Conservation (phyloP, 306 rosid genomes). For the Crotalaria pallida region DNA sequence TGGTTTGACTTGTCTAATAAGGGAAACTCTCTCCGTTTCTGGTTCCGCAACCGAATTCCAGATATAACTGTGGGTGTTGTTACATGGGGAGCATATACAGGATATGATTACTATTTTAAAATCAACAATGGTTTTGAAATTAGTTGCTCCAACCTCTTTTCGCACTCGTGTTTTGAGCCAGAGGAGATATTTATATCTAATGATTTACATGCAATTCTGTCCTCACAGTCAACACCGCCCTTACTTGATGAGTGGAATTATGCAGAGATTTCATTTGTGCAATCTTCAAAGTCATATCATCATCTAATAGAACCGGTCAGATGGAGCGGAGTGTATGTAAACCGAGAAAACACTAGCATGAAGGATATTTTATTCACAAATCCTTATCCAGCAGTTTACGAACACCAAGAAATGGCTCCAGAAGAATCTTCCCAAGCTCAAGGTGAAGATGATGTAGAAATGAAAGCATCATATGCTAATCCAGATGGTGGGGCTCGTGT, state of each 20-base stretch:
- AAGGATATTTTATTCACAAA: neutral
- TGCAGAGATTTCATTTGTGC: neutral
- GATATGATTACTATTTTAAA: no score
- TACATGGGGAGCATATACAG: no score
- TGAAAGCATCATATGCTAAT: constrained; percentile 11
- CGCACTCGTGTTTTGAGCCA: neutral
- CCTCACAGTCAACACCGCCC: no score
- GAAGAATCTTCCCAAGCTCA: neutral
- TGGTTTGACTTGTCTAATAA: neutral
- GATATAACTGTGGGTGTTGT: neutral
- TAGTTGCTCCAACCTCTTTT: neutral
- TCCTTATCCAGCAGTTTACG: neutral
- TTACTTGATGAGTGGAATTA: neutral
- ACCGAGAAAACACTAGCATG: neutral
- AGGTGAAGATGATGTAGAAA: neutral
- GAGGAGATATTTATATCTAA: no score
- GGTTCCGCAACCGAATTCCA: neutral
- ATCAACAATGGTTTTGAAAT: no score
- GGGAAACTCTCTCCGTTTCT: neutral
- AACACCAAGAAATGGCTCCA: neutral
- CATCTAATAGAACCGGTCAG: neutral
- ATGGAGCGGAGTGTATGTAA: neutral
- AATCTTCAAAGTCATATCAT: neutral
- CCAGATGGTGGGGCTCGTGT: neutral
- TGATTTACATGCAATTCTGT: no score